Percentiles rank a stretch among this genome's conserved stretches.
These are phyloP conservation scores for Lentithecium fluviatile DNA, from an alignment of 495 filamentous ascomycete genomes.

Conservation along the genomic window DNA sequence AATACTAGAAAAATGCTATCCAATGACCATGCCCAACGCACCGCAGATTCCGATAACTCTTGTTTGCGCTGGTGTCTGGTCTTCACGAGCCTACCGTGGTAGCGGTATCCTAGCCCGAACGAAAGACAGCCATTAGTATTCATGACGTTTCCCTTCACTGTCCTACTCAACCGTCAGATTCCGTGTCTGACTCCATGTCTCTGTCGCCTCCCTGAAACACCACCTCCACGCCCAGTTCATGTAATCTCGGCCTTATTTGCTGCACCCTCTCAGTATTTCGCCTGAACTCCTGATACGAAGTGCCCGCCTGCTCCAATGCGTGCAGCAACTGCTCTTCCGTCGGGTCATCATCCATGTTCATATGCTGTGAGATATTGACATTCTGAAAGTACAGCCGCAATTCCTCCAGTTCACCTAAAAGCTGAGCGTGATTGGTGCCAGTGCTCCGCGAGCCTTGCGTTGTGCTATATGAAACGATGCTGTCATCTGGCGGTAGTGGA, in stretches of 20 bases:
- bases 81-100: too few species aligned
- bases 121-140: too few species aligned
- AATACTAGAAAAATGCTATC: too few species aligned
- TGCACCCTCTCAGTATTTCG: conserved; percentile 25
- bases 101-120: too few species aligned
- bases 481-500: conserved; percentile 61
- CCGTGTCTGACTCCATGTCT: conserved; percentile 1
- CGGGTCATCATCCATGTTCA: background rate
- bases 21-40: too few species aligned
- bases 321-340: conserved; percentile 4
- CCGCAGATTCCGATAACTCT: too few species aligned
- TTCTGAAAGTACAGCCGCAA: conserved; percentile 19
- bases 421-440: conserved; percentile 3
- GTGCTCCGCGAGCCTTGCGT: background rate
- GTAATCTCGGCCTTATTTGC: conserved; percentile 2
- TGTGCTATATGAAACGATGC: conserved; percentile 41
- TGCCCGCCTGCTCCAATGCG: conserved; percentile 1
- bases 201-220: conserved; percentile 1
- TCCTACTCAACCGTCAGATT: background rate
- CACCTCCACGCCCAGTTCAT: conserved; percentile 17
- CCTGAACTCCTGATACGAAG: conserved; percentile 16
- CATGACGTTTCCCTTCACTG: too few species aligned
- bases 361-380: background rate
- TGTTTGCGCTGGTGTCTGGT: too few species aligned
- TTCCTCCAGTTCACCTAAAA: conserved; percentile 6